Evolutionary conservation across 73 alveolate species (phyloP), one percentile per base, ranked within the genome.

Genomic region (Tetrahymena elliotti): DNA sequence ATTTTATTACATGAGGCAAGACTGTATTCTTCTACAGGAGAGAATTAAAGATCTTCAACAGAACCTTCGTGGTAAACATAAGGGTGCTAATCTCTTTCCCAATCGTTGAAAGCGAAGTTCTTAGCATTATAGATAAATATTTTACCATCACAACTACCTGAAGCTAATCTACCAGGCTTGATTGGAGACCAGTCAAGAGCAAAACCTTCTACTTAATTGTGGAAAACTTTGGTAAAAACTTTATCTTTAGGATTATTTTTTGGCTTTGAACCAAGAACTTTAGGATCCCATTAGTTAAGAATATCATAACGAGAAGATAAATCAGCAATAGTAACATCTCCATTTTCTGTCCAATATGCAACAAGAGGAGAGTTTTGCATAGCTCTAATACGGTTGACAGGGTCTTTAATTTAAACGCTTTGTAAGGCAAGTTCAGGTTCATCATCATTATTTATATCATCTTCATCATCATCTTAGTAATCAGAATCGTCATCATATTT

Each of bases 131-230:
- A 96, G 24, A 96, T 94, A 18, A 96, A 95, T 83, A 97, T 95
- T 93, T 94, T 97, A n/a, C 97, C 97, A 83, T 97, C 99, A 92
- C 92, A 94, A 10, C 97, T 96, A 36, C 99, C 99, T 93, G 95
- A 84, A 31, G 97, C 96, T 88, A 97, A 96, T 41, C 95, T 97
- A 38, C 97, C 97, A 22, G 97, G 96, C n/a, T 94, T 95, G 53
- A 97, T 83, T 84, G 96, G 96, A 95, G 95, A 93, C 99, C 99
- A 97, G 96, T 96, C 98, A n/a, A 97, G 95, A 9, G 98, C 99
- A 54, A 95, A 97, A 38, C 99, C 99, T 97, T 97, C 99, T 6
- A 31, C 47, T 31, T 37, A 33, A 52, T 94, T 94, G 36, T 94
- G 93, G 38, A 94, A 94, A 38, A 24, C 15, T 53, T 68, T 68